These are phyloP conservation scores for Apiotrichum brassicae DNA, from an alignment of 1,284 basidiomycete species.

Conservation along the genomic window DNA sequence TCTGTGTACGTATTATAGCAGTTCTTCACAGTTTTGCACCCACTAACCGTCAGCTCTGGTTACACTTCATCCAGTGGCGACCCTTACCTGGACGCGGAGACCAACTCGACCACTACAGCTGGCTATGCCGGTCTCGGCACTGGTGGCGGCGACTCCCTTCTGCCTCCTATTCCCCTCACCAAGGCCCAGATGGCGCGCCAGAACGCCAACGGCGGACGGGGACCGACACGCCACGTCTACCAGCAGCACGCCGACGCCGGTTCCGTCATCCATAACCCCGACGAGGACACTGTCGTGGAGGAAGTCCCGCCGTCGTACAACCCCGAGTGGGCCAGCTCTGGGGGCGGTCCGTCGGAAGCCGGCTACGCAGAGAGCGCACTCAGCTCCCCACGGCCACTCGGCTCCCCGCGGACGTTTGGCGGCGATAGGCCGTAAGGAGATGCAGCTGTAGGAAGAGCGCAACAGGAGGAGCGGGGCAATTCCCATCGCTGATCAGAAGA, in stretches of 20 bases:
- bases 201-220: not conserved
- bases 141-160: not conserved
- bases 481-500: not conserved
- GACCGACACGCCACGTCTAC: not conserved
- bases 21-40: no score
- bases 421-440: no score
- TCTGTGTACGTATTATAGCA: not conserved
- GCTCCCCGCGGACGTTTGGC: no score
- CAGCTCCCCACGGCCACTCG: not conserved
- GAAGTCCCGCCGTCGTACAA: constrained; percentile 1
- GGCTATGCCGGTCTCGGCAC: not conserved
- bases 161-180: not conserved
- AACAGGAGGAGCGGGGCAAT: no score
- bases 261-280: not conserved
- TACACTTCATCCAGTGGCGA: not conserved
- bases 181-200: not conserved
- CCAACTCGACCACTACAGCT: not conserved
- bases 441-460: no score
- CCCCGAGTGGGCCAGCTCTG: not conserved
- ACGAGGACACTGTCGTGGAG: not conserved
- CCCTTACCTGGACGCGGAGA: not conserved
- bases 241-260: not conserved
- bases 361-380: not conserved
- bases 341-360: no score
- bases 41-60: not conserved